Base-by-base conservation (phyloP, 1,284 basidiomycete genomes). In the Amylostereum chailletii region DNA sequence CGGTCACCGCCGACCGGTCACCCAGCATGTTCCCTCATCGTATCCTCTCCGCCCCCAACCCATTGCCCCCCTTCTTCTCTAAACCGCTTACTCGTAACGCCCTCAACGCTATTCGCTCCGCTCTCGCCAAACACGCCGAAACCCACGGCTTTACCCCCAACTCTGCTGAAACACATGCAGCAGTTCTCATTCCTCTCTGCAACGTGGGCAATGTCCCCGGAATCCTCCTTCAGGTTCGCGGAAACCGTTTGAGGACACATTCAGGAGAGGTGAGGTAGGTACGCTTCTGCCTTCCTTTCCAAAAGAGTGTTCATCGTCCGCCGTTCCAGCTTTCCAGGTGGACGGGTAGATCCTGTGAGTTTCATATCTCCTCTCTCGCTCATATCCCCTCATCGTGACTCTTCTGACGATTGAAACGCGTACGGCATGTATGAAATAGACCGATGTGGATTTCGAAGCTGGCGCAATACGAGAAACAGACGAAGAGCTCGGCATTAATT, bases 231-330 rank as follows among this genome's bases (percentile, higher is more conserved):
- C 80, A 89, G 61, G 76, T 90, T 32, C 72, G 87, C 54, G 83
- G 79, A n/a, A 75, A 76, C 27, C 19, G 27, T 51, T 63, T 89
- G 50, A 72, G 86, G 55, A 74, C 71, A 36, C 87, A 90, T 65
- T 81, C 83, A 0, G 86, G 88, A n/a, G 86, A 90, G 71, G 79
- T 90, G 34, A 86, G 87, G 87, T 86, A 60, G 55, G 76, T 55
- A 7, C 33, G 31, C 2, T 42, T 7, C 26, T n/a, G 7, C 10
- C 10, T 27, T 19, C 8, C 31, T 34, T 5, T 10, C 33, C 8
- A 7, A 26, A 19, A 30, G 11, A 10, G 38, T 26, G 7, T 30
- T 31, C 40, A 19, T 19, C 19, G 19, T 19, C 19, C 19, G 19
- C 19, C 19, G 19, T 19, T 19, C 19, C 19, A 90, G 87, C 69